Evolutionary conservation across 495 filamentous ascomycete species (phyloP), one percentile per base, ranked within the genome.

Genomic region (Aspergillus sparsus): DNA sequence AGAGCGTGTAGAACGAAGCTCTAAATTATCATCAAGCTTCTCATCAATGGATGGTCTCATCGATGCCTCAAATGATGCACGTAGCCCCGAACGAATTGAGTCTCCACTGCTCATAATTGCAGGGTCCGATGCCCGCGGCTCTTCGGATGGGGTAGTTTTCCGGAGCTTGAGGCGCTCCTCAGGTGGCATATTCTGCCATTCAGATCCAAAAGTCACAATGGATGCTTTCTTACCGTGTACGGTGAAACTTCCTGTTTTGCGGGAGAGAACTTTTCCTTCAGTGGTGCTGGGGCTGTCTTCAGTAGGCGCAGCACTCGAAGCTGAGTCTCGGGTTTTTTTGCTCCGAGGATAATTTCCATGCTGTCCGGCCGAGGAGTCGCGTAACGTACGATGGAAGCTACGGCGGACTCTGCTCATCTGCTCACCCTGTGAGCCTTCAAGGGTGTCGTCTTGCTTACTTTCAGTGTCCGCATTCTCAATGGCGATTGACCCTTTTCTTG

Each of bases 171-270:
- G 75, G 15, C 87, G 85, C 64, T 95, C 91, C 61, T 95, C 92
- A 1, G 87, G 80, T 3, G 88, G 83, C 74, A 94, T 87, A 64
- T 82, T 87, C 66, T 94, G 87, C 81, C 95, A 89, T 64, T 97
- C 95, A 39, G 86, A 87, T 7, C 93, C 93, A 71, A 98, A 96
- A 32, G 90, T 96, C 60, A 98, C 87, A 51, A 98, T 89, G 0
- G 91, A 96, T 3, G 94, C 94, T 72, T 98, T 98, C 78, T 98
- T 98, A 55, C 94, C 94, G 68, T 98, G 94, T 5, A 98, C 87
- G 6, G 91, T 96, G 70, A 98, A 98, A 63, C 89, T 95, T 10
- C 91, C 90, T 10, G 87, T 84, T 31, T 88, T 89, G 15, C 94
- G 84, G 12, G 87, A 74, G 8, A 98, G 80, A 9, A 87, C 84